A percentile compares a stretch with the other conserved stretches of the same genome.
phyloP scores from a whole-genome alignment of 305 asterid genomes.

The Fraxinus albicans region DNA sequence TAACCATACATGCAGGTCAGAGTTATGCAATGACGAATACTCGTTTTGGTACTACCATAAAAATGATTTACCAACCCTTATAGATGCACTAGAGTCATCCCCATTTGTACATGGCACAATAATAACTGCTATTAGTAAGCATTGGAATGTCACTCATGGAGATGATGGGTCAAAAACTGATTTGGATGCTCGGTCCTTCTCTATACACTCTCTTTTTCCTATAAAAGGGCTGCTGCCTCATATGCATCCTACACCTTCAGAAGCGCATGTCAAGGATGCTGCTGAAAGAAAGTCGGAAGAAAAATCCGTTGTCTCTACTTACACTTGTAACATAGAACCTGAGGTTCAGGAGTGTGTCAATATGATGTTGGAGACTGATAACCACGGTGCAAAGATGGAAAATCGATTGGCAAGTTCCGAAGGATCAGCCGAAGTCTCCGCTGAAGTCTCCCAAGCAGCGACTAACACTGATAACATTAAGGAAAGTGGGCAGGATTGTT shows the following conservation, averaged over 20 bases:
- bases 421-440: conserved; percentile 61
- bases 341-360: conserved; percentile 35
- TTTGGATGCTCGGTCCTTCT: conserved; percentile 35
- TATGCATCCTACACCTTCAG: conserved; percentile 31
- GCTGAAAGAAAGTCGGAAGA: conserved; percentile 38
- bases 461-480: conserved; percentile 30
- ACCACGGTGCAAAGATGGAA: conserved; percentile 42
- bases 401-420: conserved; percentile 61
- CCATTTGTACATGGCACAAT: conserved; percentile 41
- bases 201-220: conserved; percentile 38
- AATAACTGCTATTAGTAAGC: conserved; percentile 49
- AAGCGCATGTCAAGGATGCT: conserved; percentile 25
- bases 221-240: conserved; percentile 25
- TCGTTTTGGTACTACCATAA: conserved; percentile 54
- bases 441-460: conserved; percentile 53
- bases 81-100: conserved; percentile 60
- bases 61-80: conserved; percentile 55
- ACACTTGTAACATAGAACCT: conserved; percentile 39
- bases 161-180: conserved; percentile 47
- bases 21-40: conserved; percentile 45
- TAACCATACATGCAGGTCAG: conserved; percentile 59
- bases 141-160: conserved; percentile 53
- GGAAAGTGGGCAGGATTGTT: conserved; percentile 30
- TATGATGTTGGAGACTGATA: conserved; percentile 40
- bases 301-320: conserved; percentile 30